Base-by-base conservation (phyloP, 208 protist species). In the Leptomonas pyrrhocoris region DNA sequence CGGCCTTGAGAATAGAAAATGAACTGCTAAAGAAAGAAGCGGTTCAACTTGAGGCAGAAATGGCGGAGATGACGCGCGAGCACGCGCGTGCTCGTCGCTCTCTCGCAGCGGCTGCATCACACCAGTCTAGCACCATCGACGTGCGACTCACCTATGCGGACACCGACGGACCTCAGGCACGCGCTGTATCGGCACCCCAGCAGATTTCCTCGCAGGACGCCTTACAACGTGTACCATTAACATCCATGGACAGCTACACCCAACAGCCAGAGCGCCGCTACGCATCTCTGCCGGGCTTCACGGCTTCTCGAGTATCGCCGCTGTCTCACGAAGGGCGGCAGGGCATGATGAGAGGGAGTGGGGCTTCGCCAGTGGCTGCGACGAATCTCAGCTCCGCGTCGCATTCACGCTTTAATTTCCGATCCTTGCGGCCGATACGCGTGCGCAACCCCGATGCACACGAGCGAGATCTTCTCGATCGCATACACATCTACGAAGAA, bases 401-500 rank as follows among this genome's bases (percentile, higher is more conserved):
- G 15, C 55, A 30, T 4, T 77, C 68, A n/a, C 57, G 30, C 27
- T 57, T 81, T 16, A 64, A 84, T 27, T 78, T 90, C 27, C 79
- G 78, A 21, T 56, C 79, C 0, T 67, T 91, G 31, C 74, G 76
- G 6, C 81, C 80, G n/a, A 84, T 94, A 16, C 73, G 72, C 18
- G 70, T 94, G 16, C 73, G 77, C 15, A 81, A 90, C 43, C 86
- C 89, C 16, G 80, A 76, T 25, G 73, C 76, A 5, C 89, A 94
- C 54, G 86, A 94, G 55, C 77, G 73, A 23, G 60, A 87, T 54
- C 60, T 95, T 23, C 68, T 83, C 4, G 74, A 93, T 25, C 84
- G 86, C 15, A 77, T 92, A 31, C 73, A 76, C 16, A 49, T 90
- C 28, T 93, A 88, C 64, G 76, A 87, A 54, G 64, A 68, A 54